phyloP scores from a whole-genome alignment of 257 asterid species.

The Capsicum pubescens region DNA sequence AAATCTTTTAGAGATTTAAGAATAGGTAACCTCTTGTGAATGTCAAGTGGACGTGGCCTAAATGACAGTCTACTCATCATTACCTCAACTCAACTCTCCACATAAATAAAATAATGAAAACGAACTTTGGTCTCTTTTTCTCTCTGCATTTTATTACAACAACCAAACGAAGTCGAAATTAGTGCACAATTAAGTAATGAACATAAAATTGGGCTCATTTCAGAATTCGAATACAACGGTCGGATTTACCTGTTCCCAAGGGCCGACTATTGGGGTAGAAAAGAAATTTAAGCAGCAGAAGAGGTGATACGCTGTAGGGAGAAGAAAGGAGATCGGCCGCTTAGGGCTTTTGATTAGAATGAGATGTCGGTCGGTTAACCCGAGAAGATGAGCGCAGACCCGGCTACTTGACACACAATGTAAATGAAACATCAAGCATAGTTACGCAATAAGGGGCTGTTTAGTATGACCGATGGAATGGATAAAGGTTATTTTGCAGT shows the following conservation, averaged over 20 bases:
- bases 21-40: slow-evolving; percentile 94
- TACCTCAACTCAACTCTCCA: slow-evolving; percentile 39
- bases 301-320: no score
- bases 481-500: no score
- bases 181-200: neutral
- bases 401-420: no score
- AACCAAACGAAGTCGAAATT: neutral
- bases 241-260: slow-evolving; percentile 11
- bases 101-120: neutral
- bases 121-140: neutral
- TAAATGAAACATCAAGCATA: no score
- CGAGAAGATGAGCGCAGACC: neutral
- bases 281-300: neutral
- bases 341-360: slow-evolving; percentile 13
- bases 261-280: neutral
- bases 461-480: no score
- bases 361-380: neutral
- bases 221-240: slow-evolving; percentile 18
- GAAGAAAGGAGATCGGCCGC: neutral
- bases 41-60: slow-evolving; percentile 98
- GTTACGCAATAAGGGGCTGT: no score
- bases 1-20: slow-evolving; percentile 87
- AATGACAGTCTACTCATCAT: slow-evolving; percentile 91
- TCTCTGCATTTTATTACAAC: neutral
- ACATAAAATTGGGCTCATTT: neutral